Conservation (phyloP, 352 stramenopile species). For the Pythium oligandrum region DNA sequence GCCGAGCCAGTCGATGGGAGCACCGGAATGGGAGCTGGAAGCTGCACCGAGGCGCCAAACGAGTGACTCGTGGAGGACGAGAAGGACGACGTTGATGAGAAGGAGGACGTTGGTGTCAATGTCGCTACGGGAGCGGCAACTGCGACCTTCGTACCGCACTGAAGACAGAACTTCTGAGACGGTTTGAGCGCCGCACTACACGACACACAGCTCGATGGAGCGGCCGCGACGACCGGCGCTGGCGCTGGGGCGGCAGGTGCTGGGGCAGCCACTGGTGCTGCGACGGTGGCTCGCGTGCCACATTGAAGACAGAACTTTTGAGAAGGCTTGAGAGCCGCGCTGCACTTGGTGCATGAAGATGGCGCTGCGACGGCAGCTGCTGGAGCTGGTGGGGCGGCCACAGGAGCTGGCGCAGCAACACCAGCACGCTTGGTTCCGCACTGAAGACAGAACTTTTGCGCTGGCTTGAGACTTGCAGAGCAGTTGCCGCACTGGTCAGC, state of each 20-base stretch:
- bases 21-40: slow-evolving; percentile 51
- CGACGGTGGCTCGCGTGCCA: slow-evolving; percentile 23
- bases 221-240: slow-evolving; percentile 3
- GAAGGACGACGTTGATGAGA: slow-evolving; percentile 21
- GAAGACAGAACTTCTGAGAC: slow-evolving; percentile 71
- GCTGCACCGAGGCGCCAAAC: slow-evolving; percentile 27
- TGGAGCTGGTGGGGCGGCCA: neutral
- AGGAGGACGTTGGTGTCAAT: slow-evolving; percentile 17
- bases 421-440: slow-evolving; percentile 38
- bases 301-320: slow-evolving; percentile 85
- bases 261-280: slow-evolving; percentile 5
- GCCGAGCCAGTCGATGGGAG: slow-evolving; percentile 26
- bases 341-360: slow-evolving; percentile 35
- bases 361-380: slow-evolving; percentile 18
- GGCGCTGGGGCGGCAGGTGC: slow-evolving; percentile 15
- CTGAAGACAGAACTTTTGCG: slow-evolving; percentile 66
- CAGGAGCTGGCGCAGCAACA: neutral
- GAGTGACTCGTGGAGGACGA: slow-evolving; percentile 25
- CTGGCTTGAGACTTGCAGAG: slow-evolving; percentile 5
- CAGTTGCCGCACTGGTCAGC: neutral
- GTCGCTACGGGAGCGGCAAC: slow-evolving; percentile 10
- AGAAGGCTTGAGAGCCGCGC: slow-evolving; percentile 42
- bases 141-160: slow-evolving; percentile 62
- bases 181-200: slow-evolving; percentile 54
- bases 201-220: slow-evolving; percentile 21